These are phyloP conservation scores for Ceratocystiopsis sp. DNA, from an alignment of 2,329 filamentous ascomycete genomes.

Conservation along the genomic window DNA sequence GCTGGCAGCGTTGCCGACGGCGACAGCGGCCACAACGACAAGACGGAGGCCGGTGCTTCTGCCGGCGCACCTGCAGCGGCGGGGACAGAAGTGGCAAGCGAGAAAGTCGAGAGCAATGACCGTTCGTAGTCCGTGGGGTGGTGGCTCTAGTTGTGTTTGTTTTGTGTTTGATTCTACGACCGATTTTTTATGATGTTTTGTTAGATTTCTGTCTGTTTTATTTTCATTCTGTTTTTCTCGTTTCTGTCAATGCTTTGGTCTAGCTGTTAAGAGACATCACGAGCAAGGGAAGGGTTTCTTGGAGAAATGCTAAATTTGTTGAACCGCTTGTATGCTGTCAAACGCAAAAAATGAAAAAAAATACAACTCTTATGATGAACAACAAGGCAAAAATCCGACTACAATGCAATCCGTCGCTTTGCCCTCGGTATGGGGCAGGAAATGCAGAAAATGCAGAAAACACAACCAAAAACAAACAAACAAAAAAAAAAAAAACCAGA, in stretches of 20 bases:
- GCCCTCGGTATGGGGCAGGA: too few relatives aligned
- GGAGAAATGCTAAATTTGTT: background rate
- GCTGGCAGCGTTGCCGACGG: background rate
- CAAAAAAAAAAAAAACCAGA: background rate
- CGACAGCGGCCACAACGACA: background rate
- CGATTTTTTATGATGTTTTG: background rate
- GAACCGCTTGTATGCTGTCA: too few relatives aligned
- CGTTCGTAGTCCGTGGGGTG: background rate
- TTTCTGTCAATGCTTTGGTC: too few relatives aligned
- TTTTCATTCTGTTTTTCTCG: background rate
- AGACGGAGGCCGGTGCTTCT: background rate
- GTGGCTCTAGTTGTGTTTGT: background rate
- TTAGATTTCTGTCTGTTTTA: background rate
- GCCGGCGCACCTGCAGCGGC: conserved; percentile 2
- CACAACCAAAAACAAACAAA: background rate
- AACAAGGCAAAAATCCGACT: background rate
- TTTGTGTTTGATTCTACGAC: background rate
- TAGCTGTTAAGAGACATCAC: background rate
- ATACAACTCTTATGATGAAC: background rate
- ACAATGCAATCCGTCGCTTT: too few relatives aligned
- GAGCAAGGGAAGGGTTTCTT: background rate
- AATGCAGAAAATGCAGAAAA: too few relatives aligned
- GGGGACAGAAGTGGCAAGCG: conserved; percentile 5
- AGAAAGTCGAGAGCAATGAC: conserved; percentile 5
- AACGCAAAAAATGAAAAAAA: background rate